phyloP scores from a whole-genome alignment of 2,329 filamentous ascomycete species.

The Didymella exigua region DNA sequence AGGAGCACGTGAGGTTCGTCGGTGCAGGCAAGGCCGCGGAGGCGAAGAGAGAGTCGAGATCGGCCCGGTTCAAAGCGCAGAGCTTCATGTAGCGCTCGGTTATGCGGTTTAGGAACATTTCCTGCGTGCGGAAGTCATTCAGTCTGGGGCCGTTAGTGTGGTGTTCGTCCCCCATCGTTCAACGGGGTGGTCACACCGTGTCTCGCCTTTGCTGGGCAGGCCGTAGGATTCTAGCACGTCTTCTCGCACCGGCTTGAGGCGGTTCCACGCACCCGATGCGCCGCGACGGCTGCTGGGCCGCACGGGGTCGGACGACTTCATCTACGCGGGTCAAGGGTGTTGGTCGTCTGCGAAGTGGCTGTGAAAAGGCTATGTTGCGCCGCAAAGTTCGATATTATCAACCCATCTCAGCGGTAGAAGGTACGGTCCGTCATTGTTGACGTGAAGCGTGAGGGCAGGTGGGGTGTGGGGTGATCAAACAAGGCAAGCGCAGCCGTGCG shows the following conservation, averaged over 20 bases:
- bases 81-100: slow-evolving; percentile 88
- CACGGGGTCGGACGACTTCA: slow-evolving; percentile 40
- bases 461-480: slow-evolving; percentile 32
- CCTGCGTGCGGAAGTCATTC: slow-evolving; percentile 74
- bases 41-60: slow-evolving; percentile 73
- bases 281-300: slow-evolving; percentile 46
- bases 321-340: slow-evolving; percentile 19
- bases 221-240: slow-evolving; percentile 84
- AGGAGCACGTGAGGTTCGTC: slow-evolving; percentile 12
- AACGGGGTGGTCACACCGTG: too few relatives aligned
- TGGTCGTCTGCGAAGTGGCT: background rate
- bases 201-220: slow-evolving; percentile 89
- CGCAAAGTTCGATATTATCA: background rate
- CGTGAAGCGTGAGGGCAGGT: slow-evolving; percentile 31
- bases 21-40: slow-evolving; percentile 60
- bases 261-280: slow-evolving; percentile 48
- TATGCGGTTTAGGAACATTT: slow-evolving; percentile 85
- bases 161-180: too few relatives aligned
- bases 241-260: slow-evolving; percentile 71
- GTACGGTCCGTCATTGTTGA: slow-evolving; percentile 20
- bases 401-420: slow-evolving; percentile 17
- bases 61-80: slow-evolving; percentile 75
- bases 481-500: slow-evolving; percentile 4
- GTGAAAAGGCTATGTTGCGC: background rate
- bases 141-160: slow-evolving; percentile 43